Base-by-base conservation (phyloP, 805 yeast species). In the Kregervanrija delftensis region DNA sequence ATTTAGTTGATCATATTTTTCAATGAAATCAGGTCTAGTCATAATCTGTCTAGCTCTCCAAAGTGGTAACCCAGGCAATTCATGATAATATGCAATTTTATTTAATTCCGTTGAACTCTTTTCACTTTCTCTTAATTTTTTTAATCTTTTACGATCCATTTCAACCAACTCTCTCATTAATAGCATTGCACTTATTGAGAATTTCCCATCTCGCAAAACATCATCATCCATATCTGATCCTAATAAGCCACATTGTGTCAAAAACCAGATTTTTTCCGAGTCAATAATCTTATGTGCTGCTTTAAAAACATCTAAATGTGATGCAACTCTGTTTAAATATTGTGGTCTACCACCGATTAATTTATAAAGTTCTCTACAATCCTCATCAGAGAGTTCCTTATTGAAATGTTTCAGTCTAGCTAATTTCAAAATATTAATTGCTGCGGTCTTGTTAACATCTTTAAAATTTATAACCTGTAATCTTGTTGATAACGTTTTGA, bases 211-310 rank as follows among this genome's bases (percentile, higher is more conserved):
- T 49, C 83, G 90, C 85, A 85, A 83, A 6, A 86, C 95, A 64
- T 86, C 95, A 56, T 86, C 95, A 57, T 86, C 95, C 95, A 86
- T 85, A 14, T 71, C 78, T 51, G 71, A 72, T 2, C 95, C 95
- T 9, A 86, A 62, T 11, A 86, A 65, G 0, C 88, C 93, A 62
- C 95, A 86, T 54, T 86, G 87, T 57, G 84, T 86, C 51, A 86
- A 68, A 50, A 86, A 83, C 95, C 95, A 86, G 0, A 89, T 84
- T 58, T 83, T 84, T 53, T 86, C 95, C 8, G 83, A 68, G 58
- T 86, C 93, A 45, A 86, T 84, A 32, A 86, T 69, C 47, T 71
- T 73, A 53, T 84, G 84, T 50, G 86, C 79, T 0, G 88, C 88
- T 32, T 63, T 61, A 31, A 81, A 54, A 54, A 80, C 67, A 53